These are phyloP conservation scores for Roridomyces roridus DNA, from an alignment of 768 basidiomycete species.

Conservation along the genomic window DNA sequence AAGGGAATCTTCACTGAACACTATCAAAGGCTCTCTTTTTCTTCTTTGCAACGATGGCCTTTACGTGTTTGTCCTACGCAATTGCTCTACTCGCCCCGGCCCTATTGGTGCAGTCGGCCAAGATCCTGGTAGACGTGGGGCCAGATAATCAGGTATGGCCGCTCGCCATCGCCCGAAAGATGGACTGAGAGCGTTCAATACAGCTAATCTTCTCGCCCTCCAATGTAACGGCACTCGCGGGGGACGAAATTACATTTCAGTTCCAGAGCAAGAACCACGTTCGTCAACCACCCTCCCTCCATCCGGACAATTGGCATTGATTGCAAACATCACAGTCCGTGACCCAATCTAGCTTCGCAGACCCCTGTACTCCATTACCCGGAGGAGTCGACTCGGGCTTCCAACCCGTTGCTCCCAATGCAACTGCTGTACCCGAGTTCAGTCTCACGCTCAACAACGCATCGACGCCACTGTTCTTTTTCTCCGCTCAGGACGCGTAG, in stretches of 20 bases:
- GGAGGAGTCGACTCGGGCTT: conserved; percentile 53
- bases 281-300: conserved; percentile 22
- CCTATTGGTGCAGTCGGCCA: too few species aligned
- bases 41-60: too few species aligned
- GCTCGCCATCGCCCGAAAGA: too few species aligned
- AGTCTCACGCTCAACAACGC: conserved; percentile 41
- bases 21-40: too few species aligned
- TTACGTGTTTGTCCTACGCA: too few species aligned
- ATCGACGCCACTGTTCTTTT: background rate
- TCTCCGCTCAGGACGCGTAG: background rate
- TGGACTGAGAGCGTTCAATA: too few species aligned
- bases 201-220: too few species aligned
- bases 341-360: conserved; percentile 47
- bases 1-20: too few species aligned
- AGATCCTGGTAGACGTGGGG: too few species aligned
- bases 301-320: background rate
- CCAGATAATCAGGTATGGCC: too few species aligned
- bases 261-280: conserved; percentile 50
- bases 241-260: conserved; percentile 40
- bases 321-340: conserved; percentile 35
- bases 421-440: conserved; percentile 43
- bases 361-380: conserved; percentile 24
- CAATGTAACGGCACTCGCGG: too few species aligned
- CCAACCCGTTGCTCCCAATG: conserved; percentile 41
- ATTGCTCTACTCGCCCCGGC: too few species aligned